phyloP scores from a whole-genome alignment of 768 basidiomycete species.

The Mycena rosella region DNA sequence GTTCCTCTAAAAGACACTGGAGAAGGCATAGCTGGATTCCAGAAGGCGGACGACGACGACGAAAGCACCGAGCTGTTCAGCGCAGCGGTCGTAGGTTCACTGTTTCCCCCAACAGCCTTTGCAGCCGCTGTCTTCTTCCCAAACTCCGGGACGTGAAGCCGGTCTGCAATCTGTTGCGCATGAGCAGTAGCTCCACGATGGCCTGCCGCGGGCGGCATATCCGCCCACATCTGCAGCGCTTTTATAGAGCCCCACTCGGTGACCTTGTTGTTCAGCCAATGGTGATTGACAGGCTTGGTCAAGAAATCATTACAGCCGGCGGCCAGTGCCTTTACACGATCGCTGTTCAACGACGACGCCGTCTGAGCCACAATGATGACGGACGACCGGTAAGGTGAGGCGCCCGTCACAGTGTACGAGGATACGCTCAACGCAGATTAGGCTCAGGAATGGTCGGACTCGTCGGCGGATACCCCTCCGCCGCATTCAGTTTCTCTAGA shows the following conservation, averaged over 20 bases:
- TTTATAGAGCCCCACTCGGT: constrained; percentile 99
- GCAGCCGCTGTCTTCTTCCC: constrained; percentile 48
- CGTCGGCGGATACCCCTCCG: constrained; percentile 75
- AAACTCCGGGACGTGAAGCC: constrained; percentile 57
- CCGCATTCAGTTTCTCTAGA: constrained; percentile 77
- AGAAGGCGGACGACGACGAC: constrained; percentile 30
- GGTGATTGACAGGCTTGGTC: constrained; percentile 94
- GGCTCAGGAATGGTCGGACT: constrained; percentile 72
- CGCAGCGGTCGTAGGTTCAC: constrained; percentile 1
- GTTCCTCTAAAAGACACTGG: constrained; percentile 32
- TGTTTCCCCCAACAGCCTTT: constrained; percentile 8
- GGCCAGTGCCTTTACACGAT: constrained; percentile 96
- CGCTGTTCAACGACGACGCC: constrained; percentile 93
- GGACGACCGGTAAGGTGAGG: constrained; percentile 87
- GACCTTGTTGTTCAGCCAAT: constrained; percentile 98
- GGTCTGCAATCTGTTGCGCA: constrained; percentile 59
- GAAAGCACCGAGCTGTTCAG: constrained; percentile 21
- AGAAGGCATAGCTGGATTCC: constrained; percentile 30
- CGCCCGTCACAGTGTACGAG: constrained; percentile 59
- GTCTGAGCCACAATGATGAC: constrained; percentile 99
- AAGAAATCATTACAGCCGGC: constrained; percentile 99
- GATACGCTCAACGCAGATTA: constrained; percentile 36
- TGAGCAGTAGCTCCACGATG: constrained; percentile 55
- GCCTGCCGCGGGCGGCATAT: constrained; percentile 72
- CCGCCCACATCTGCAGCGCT: constrained; percentile 93